Evolutionary conservation across 352 stramenopile species (phyloP).

Genomic region (Globisporangium camurandrum): DNA sequence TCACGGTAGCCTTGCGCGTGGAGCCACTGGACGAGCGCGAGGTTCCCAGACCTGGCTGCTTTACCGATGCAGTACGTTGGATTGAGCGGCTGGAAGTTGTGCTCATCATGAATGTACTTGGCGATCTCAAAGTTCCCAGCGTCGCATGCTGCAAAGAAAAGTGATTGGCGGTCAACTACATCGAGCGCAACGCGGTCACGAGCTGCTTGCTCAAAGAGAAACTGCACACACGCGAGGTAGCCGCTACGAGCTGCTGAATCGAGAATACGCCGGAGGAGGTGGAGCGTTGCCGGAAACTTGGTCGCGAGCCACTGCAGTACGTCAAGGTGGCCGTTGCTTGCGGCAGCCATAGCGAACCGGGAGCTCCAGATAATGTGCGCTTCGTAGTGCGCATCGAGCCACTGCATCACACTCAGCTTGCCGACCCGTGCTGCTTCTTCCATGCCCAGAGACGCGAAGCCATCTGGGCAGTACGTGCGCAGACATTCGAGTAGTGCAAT

Average conservation of each 20-base stretch:
- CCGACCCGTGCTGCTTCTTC: not conserved
- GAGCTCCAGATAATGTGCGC: not conserved
- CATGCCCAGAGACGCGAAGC: not conserved
- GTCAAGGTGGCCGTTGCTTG: not conserved
- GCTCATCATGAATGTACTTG: not conserved
- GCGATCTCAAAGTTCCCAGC: not conserved
- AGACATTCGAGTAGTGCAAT: constrained; percentile 1
- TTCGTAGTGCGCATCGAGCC: not conserved
- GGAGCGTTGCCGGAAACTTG: not conserved
- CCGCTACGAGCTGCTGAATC: not conserved
- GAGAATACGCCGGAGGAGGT: not conserved
- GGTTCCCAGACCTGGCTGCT: not conserved
- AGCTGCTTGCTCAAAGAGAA: not conserved
- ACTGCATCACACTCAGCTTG: not conserved
- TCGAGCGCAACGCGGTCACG: not conserved
- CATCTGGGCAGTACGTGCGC: not conserved
- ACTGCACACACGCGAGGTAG: not conserved
- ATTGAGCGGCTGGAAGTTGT: not conserved
- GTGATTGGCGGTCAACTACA: not conserved
- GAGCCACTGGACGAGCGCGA: constrained; percentile 2
- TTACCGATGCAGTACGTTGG: not conserved
- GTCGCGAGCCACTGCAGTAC: constrained; percentile 3
- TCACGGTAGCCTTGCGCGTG: not conserved
- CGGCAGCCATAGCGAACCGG: not conserved
- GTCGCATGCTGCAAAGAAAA: not conserved